phyloP scores from a whole-genome alignment of 352 stramenopile species.

The Peronospora destructor region DNA sequence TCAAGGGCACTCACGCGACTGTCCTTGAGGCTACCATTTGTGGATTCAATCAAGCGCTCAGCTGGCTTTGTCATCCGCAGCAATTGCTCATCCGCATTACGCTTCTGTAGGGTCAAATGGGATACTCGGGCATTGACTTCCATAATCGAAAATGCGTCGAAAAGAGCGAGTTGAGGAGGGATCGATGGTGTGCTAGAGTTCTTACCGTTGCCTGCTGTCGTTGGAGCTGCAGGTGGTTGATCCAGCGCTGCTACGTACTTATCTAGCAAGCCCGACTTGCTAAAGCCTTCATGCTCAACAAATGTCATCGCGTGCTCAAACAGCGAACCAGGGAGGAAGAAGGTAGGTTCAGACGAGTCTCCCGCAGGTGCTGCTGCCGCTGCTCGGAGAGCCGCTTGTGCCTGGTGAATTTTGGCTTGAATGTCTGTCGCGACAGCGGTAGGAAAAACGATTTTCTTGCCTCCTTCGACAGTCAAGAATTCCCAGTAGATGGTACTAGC shows the following conservation, averaged over 20 bases:
- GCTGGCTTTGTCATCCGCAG: slow-evolving; percentile 37
- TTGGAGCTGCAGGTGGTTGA: slow-evolving; percentile 24
- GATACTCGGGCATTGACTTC: slow-evolving; percentile 79
- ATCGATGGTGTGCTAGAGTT: slow-evolving; percentile 32
- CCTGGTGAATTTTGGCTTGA: slow-evolving; percentile 59
- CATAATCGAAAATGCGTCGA: slow-evolving; percentile 84
- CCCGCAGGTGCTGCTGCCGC: background rate
- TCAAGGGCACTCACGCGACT: slow-evolving; percentile 62
- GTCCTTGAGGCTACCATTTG: slow-evolving; percentile 24
- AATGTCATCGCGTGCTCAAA: slow-evolving; percentile 69
- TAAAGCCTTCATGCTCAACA: slow-evolving; percentile 64
- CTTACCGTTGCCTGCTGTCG: slow-evolving; percentile 23
- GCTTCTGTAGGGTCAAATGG: slow-evolving; percentile 42
- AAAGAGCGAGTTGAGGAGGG: slow-evolving; percentile 68
- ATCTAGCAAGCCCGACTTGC: slow-evolving; percentile 59
- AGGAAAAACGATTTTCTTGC: slow-evolving; percentile 56
- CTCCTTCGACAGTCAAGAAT: slow-evolving; percentile 60
- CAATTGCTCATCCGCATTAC: slow-evolving; percentile 34
- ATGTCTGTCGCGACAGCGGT: slow-evolving; percentile 40
- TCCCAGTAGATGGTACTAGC: slow-evolving; percentile 82
- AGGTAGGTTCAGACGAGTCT: slow-evolving; percentile 13
- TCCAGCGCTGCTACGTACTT: slow-evolving; percentile 74
- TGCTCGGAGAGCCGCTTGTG: slow-evolving; percentile 35
- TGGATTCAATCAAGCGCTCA: slow-evolving; percentile 30
- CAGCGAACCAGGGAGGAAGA: slow-evolving; percentile 43